phyloP scores from a whole-genome alignment of 1,284 basidiomycete species.

The Psilocybe mexicana region DNA sequence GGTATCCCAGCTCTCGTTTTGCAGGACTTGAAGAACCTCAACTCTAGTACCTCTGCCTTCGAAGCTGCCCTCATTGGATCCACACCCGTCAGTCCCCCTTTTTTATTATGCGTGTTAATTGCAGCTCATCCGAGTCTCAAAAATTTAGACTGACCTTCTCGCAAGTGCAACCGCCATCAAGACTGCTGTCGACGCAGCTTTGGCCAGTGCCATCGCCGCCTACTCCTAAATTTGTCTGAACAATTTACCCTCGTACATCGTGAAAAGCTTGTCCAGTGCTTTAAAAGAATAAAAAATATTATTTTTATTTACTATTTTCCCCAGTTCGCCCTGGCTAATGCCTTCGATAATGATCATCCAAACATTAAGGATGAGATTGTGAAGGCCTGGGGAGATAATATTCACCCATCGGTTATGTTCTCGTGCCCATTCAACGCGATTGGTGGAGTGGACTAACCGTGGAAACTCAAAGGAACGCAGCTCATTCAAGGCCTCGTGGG shows the following conservation, averaged over 20 bases:
- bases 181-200: constrained; percentile 28
- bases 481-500: neutral
- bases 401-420: too few species aligned
- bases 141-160: constrained; percentile 19
- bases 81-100: constrained; percentile 30
- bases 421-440: neutral
- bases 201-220: constrained; percentile 32
- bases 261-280: too few species aligned
- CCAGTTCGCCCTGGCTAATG: too few species aligned
- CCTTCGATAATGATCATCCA: too few species aligned
- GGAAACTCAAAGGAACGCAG: neutral
- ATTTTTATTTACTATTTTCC: too few species aligned
- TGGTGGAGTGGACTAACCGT: neutral
- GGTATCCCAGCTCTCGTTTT: constrained; percentile 23
- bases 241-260: too few species aligned
- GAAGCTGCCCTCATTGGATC: constrained; percentile 29
- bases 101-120: neutral
- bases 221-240: constrained; percentile 23
- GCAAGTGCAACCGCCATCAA: constrained; percentile 19
- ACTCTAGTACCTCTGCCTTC: constrained; percentile 28
- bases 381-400: too few species aligned
- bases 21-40: constrained; percentile 19
- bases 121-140: neutral
- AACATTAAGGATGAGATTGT: too few species aligned
- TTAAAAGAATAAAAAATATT: too few species aligned